Percentiles rank a stretch among this genome's conserved stretches.
Conservation (phyloP, 768 basidiomycete species). For the Xerocomus brunneocitrinus region DNA sequence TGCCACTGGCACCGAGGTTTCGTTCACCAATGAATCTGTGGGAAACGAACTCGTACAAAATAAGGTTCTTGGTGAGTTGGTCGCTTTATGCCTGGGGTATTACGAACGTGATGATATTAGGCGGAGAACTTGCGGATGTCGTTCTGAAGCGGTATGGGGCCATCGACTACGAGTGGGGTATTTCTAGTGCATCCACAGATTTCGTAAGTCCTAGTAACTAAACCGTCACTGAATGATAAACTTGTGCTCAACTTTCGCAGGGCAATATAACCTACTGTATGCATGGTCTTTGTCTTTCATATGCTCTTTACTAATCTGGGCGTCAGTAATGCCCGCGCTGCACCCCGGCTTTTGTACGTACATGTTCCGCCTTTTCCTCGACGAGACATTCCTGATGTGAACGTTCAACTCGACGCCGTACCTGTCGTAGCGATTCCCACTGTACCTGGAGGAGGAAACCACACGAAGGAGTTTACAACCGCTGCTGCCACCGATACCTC, state of each 20-base stretch:
- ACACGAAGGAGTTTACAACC: constrained; percentile 64
- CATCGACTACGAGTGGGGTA: constrained; percentile 64
- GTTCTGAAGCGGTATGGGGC: constrained; percentile 56
- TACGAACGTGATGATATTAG: constrained; percentile 31
- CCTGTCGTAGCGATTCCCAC: constrained; percentile 65
- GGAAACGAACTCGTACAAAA: constrained; percentile 66
- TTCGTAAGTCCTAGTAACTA: constrained; percentile 49
- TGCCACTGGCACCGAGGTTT: constrained; percentile 59
- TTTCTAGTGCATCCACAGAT: constrained; percentile 71
- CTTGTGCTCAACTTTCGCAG: constrained; percentile 6
- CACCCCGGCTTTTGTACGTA: constrained; percentile 60
- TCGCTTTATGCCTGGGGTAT: neutral
- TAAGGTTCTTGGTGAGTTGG: constrained; percentile 47
- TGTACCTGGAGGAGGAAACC: constrained; percentile 66
- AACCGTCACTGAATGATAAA: neutral
- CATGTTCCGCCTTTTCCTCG: neutral
- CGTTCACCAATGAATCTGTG: constrained; percentile 34
- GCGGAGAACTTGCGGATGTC: constrained; percentile 59
- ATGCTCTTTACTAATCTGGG: constrained; percentile 1
- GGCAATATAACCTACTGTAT: constrained; percentile 68
- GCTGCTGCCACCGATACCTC: constrained; percentile 56
- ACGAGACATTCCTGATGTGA: neutral
- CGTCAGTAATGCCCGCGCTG: constrained; percentile 55
- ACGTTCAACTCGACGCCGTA: neutral
- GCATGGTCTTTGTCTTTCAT: neutral